A percentile compares a stretch with the other conserved stretches of the same genome.
Evolutionary conservation across 106 monocot species (phyloP).

Genomic region (Posidonia australis): DNA sequence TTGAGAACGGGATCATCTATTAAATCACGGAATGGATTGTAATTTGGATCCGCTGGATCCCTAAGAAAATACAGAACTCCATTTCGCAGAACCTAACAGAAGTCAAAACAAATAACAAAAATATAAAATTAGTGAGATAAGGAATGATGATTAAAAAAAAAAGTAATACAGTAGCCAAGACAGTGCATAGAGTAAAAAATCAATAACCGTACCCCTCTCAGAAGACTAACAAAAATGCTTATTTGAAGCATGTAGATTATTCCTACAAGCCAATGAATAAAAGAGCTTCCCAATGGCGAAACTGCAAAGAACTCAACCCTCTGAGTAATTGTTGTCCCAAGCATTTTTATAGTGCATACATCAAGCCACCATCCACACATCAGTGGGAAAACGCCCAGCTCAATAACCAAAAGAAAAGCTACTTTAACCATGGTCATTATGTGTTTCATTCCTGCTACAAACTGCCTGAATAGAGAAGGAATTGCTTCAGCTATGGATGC

Average conservation of each 20-base stretch:
- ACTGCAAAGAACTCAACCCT: slow-evolving; percentile 86
- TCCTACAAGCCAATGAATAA: slow-evolving; percentile 95
- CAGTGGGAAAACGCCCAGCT: slow-evolving; percentile 91
- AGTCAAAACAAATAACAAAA: not conserved
- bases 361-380: slow-evolving; percentile 99
- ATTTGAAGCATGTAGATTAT: slow-evolving; percentile 99
- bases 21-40: slow-evolving; percentile 91
- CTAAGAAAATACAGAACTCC: slow-evolving; percentile 95
- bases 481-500: slow-evolving; percentile 61
- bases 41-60: slow-evolving; percentile 99
- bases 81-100: slow-evolving; percentile 66
- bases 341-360: slow-evolving; percentile 88
- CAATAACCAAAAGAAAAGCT: slow-evolving; percentile 93
- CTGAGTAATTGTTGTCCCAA: slow-evolving; percentile 69
- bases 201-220: slow-evolving; percentile 77
- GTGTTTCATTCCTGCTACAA: slow-evolving; percentile 66
- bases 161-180: too few relatives aligned
- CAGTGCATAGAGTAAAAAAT: not conserved
- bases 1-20: slow-evolving; percentile 99
- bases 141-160: not conserved
- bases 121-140: not conserved
- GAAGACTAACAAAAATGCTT: slow-evolving; percentile 96
- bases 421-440: slow-evolving; percentile 97
- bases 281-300: slow-evolving; percentile 74
- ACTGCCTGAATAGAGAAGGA: slow-evolving; percentile 77